Base-by-base conservation (phyloP, 2,329 filamentous ascomycete genomes). In the Erysiphe pulchra region DNA sequence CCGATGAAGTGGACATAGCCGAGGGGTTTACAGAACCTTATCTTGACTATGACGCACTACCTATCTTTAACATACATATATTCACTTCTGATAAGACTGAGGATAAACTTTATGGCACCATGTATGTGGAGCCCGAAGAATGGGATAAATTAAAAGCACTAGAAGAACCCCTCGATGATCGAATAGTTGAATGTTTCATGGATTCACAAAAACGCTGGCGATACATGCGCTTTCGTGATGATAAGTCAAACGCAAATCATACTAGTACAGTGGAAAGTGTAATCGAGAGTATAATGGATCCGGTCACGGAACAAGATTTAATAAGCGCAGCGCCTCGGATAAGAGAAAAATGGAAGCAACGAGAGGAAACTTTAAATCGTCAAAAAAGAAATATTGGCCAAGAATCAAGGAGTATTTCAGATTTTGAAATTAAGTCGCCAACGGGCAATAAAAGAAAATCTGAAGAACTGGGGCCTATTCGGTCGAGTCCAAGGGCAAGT, bases 401-500 rank as follows among this genome's bases (percentile, higher is more conserved):
- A 41, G 51, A 50, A 34, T 39, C 47, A 17, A 48, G 47, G 17
- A 46, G 47, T 11, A 49, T 45, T 42, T 39, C 24, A 11, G 49
- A 46, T 14, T 44, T 50, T n/a, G 18, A 16, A 13, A 30, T 14
- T 2, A n/a, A 90, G 95, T 56, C 77, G 90, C 45, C 95, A 95
- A 50, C 83, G 93, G 58, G 80, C 85, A 4, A 95, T 90, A 7
- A 98, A 98, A 59, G 90, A 98, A 62, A 81, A 95, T 7, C 67
- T 95, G 30, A 86, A 92, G 58, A 98, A 95, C 34, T 28, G 6
- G 24, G 24, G 24, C 5, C 24, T 28, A 28, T 28, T 28, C 24
- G 24, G 24, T 28, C 24, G 24, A 28, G 24, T 28, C 24, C 24
- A 28, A 28, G 24, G 24, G 5, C 24, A 28, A 28, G 24, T 7